These are phyloP conservation scores for Leishmania braziliensis DNA, from an alignment of 208 protist genomes.

Conservation along the genomic window DNA sequence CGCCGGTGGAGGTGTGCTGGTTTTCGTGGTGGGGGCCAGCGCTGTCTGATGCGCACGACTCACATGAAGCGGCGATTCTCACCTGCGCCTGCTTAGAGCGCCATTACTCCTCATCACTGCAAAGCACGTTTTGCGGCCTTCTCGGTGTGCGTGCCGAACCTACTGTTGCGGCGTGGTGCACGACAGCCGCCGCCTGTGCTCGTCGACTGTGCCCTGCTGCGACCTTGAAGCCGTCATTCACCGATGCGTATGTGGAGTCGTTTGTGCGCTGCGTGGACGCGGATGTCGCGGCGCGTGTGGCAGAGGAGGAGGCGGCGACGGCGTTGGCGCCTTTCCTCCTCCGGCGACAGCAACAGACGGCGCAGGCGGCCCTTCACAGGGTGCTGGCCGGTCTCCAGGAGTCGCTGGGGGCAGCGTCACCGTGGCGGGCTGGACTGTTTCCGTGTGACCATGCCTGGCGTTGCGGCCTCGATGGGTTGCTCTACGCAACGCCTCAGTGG, in stretches of 20 bases:
- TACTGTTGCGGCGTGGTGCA: slow-evolving; percentile 47
- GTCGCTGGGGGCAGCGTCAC: slow-evolving; percentile 12
- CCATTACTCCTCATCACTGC: slow-evolving; percentile 30
- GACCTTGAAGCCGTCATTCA: slow-evolving; percentile 21
- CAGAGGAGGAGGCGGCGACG: background rate
- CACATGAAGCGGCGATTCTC: slow-evolving; percentile 7
- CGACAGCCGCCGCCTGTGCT: slow-evolving; percentile 25
- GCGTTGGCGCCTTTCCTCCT: background rate
- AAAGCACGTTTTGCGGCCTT: slow-evolving; percentile 16
- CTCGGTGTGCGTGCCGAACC: slow-evolving; percentile 41
- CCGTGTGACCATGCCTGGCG: slow-evolving; percentile 41
- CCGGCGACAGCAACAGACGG: slow-evolving; percentile 5
- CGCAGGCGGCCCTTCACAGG: background rate
- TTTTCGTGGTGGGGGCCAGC: slow-evolving; percentile 4
- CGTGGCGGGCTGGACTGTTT: slow-evolving; percentile 26
- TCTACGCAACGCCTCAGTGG: slow-evolving; percentile 54
- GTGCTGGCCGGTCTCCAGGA: slow-evolving; percentile 13
- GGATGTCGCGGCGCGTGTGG: slow-evolving; percentile 33
- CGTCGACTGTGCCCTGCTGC: slow-evolving; percentile 8
- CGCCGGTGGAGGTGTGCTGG: slow-evolving; percentile 56
- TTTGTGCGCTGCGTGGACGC: slow-evolving; percentile 39
- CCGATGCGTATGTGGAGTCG: slow-evolving; percentile 24
- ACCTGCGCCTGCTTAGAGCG: slow-evolving; percentile 14
- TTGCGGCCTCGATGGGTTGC: slow-evolving; percentile 48
- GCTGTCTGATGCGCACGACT: slow-evolving; percentile 1